Conservation (phyloP, 176 grass and related monocot genomes). For the Zea luxurians region DNA sequence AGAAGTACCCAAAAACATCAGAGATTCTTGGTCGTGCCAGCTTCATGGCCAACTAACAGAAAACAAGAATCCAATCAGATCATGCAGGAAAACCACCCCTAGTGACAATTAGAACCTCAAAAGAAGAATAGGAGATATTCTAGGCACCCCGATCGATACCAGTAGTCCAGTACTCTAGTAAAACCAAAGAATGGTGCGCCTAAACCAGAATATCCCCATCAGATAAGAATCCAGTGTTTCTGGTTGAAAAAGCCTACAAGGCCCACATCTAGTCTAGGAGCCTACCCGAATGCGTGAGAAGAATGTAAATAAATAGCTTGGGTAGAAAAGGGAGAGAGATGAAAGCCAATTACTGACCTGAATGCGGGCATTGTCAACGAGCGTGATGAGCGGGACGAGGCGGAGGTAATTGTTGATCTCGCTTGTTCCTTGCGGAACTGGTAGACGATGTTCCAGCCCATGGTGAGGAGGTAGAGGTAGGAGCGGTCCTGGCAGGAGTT, state of each 20-base stretch:
- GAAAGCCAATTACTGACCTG: constrained; percentile 50
- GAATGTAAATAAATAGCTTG: background rate
- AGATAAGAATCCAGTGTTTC: constrained; percentile 23
- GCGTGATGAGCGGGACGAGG: constrained; percentile 88
- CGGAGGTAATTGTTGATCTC: constrained; percentile 92
- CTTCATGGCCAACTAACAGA: constrained; percentile 30
- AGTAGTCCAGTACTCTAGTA: no score
- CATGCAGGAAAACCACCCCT: constrained; percentile 37
- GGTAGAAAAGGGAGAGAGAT: background rate
- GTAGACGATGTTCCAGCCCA: constrained; percentile 93
- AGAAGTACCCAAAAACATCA: background rate
- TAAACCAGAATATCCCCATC: constrained; percentile 27
- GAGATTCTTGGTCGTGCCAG: constrained; percentile 17
- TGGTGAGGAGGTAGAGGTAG: constrained; percentile 84
- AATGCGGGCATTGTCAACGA: constrained; percentile 77
- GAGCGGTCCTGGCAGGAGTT: constrained; percentile 74
- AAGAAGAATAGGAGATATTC: constrained; percentile 43
- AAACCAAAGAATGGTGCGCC: constrained; percentile 12
- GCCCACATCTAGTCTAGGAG: background rate
- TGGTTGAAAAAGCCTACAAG: constrained; percentile 34
- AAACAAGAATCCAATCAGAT: constrained; percentile 23
- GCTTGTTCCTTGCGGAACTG: constrained; percentile 76
- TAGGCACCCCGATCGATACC: no score
- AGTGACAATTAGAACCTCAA: constrained; percentile 31
- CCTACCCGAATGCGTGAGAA: background rate